Base-by-base conservation (phyloP, 495 filamentous ascomycete species). In the Aspergillus ostianus region DNA sequence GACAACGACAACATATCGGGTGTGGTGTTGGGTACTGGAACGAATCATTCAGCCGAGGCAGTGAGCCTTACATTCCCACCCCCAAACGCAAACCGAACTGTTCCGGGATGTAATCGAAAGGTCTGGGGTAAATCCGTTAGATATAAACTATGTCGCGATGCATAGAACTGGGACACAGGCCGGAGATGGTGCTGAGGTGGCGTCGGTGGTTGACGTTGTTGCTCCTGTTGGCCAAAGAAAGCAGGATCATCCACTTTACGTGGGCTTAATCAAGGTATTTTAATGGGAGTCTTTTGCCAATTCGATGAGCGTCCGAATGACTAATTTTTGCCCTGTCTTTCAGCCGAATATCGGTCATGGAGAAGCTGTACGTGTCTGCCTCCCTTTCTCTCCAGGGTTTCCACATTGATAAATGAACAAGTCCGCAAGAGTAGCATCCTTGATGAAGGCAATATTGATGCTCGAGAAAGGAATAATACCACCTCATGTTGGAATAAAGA, bases 181-280 rank as follows among this genome's bases (percentile, higher is more conserved):
- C 19, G 90, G 90, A 17, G 90, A 93, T 70, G 84, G 82, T 0
- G 85, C 83, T 0, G 90, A 93, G 68, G 89, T 92, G 86, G 69
- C 77, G 21, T 90, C 87, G 12, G 87, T 93, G 44, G 84, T 85
- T 15, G 86, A 86, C 49, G 49, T n/a, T n/a, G n/a, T n/a, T n/a
- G n/a, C n/a, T n/a, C n/a, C n/a, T n/a, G n/a, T n/a, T n/a, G n/a
- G n/a, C n/a, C n/a, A n/a, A n/a, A n/a, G n/a, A n/a, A n/a, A n/a
- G n/a, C n/a, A n/a, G 2, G 82, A 87, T 51, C 83, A 89, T 68
- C 84, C 90, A 0, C 81, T 97, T 3, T 83, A 89, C 63, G 77
- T 97, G 0, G 93, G 92, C 18, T 85, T 92, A 0, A 84, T 90
- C 49, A 97, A 97, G n/a, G n/a, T n/a, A n/a, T n/a, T n/a, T n/a